A percentile compares a stretch with the other conserved stretches of the same genome.
These are phyloP conservation scores for Barnettozyma salicaria DNA, from an alignment of 805 yeast species.

Conservation along the genomic window DNA sequence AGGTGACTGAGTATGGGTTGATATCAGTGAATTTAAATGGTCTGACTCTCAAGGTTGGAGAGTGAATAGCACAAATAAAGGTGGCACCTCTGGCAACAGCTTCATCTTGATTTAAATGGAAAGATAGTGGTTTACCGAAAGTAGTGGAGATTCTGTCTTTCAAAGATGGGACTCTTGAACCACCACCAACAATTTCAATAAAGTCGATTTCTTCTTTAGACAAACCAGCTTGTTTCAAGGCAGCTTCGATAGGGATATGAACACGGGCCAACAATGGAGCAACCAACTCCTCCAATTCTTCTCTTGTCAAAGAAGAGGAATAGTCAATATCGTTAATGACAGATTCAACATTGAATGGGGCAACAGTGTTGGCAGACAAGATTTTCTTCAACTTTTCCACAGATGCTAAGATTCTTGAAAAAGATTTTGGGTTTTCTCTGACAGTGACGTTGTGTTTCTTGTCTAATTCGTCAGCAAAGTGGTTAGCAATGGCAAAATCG, in stretches of 20 bases:
- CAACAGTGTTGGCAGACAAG: conserved; percentile 88
- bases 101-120: conserved; percentile 98
- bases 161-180: conserved; percentile 93
- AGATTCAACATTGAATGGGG: conserved; percentile 93
- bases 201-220: conserved; percentile 72
- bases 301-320: conserved; percentile 81
- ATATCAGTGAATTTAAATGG: conserved; percentile 97
- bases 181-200: conserved; percentile 96
- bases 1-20: conserved; percentile 88
- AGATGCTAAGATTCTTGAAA: conserved; percentile 84
- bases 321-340: conserved; percentile 97
- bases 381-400: conserved; percentile 94
- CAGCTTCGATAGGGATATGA: conserved; percentile 70
- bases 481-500: conserved; percentile 89
- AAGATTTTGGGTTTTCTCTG: conserved; percentile 88
- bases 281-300: conserved; percentile 86
- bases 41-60: conserved; percentile 97
- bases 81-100: conserved; percentile 99
- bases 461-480: conserved; percentile 90
- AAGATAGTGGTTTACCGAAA: conserved; percentile 80
- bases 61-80: conserved; percentile 97
- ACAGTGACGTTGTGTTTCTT: conserved; percentile 91
- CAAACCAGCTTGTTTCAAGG: conserved; percentile 75
- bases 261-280: conserved; percentile 75
- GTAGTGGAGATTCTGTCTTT: conserved; percentile 75